Conservation (phyloP, 345 rosid species). For the Zanthoxylum bungeanum region DNA sequence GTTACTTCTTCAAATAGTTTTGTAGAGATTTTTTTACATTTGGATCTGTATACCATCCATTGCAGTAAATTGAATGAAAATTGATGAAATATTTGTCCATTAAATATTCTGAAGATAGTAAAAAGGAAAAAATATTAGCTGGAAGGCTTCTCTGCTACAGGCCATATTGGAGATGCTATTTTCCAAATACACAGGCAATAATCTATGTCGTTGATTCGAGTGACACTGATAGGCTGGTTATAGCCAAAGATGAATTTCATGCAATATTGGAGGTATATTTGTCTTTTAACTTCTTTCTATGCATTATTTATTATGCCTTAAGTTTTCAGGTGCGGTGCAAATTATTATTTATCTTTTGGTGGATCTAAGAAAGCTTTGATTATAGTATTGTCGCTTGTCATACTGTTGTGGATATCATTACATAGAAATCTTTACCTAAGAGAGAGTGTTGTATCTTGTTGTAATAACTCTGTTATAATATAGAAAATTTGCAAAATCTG, state of each 20-base stretch:
- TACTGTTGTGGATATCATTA: too few species aligned
- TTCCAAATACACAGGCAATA: conserved; percentile 77
- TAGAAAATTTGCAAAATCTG: neutral
- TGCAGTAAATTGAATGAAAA: neutral
- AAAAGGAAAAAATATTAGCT: neutral
- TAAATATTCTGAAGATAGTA: neutral
- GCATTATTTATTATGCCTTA: neutral
- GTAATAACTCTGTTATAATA: neutral
- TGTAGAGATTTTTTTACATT: neutral
- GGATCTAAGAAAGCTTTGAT: neutral
- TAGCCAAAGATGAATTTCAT: conserved; percentile 82
- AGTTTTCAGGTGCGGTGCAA: neutral
- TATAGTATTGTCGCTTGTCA: neutral
- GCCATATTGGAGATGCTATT: conserved; percentile 89
- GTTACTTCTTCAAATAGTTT: neutral
- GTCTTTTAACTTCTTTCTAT: neutral
- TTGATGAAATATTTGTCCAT: neutral
- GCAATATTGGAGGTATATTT: conserved; percentile 66
- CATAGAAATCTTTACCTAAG: neutral
- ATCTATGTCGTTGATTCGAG: conserved; percentile 82
- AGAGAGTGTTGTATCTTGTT: neutral
- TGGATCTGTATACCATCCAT: neutral
- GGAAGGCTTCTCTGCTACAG: conserved; percentile 32
- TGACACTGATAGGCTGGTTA: conserved; percentile 63
- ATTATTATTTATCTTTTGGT: conserved; percentile 2